These are phyloP conservation scores for Ustilago bromivora DNA, from an alignment of 1,284 basidiomycete species.

Conservation along the genomic window DNA sequence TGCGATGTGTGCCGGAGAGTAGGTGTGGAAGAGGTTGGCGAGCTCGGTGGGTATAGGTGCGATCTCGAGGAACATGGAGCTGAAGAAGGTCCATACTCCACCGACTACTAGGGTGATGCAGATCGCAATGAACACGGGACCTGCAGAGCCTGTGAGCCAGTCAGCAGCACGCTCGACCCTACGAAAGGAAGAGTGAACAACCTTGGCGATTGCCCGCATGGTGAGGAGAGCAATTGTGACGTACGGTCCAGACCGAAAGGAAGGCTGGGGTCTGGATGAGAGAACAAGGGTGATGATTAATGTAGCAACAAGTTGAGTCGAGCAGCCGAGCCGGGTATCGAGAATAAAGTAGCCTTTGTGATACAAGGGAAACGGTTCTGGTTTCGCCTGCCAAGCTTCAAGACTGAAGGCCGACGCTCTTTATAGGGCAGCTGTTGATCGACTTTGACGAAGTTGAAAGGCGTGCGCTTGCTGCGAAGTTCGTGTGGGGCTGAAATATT, in stretches of 20 bases:
- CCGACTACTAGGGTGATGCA: conserved; percentile 79
- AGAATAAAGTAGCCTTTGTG: no score
- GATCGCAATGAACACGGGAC: conserved; percentile 82
- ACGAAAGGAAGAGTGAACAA: conserved; percentile 87
- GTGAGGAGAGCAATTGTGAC: neutral
- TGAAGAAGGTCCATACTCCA: conserved; percentile 81
- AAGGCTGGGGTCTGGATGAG: neutral
- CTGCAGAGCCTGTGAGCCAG: conserved; percentile 85
- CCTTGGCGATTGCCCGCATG: conserved; percentile 67
- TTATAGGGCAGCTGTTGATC: no score
- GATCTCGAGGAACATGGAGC: conserved; percentile 50
- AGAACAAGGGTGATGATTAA: neutral
- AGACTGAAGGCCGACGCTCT: no score
- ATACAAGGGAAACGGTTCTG: no score
- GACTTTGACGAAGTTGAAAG: no score
- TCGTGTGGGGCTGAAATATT: no score
- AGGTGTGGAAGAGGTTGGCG: conserved; percentile 45
- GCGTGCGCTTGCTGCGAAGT: no score
- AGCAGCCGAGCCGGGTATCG: no score
- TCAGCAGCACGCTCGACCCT: conserved; percentile 82
- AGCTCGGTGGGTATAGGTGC: conserved; percentile 55
- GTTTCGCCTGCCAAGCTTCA: no score
- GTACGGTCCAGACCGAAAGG: neutral
- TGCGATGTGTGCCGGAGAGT: conserved; percentile 57
- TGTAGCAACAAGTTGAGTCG: neutral